Percentiles rank a stretch among this genome's conserved stretches.
Conservation (phyloP, 345 rosid species). For the Citrus inodora region DNA sequence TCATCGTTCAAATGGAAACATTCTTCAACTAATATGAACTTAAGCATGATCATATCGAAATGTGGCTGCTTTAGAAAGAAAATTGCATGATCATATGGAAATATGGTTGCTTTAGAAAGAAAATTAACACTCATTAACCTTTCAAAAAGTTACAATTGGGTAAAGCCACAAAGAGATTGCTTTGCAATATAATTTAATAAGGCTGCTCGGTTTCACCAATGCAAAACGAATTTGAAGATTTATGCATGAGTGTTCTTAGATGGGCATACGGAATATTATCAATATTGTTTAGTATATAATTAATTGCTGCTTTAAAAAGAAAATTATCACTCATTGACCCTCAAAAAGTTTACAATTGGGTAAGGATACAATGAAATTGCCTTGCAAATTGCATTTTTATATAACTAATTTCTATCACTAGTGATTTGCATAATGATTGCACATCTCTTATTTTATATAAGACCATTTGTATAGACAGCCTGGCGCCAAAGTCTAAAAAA, state of each 20-base stretch:
- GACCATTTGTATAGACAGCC: no score
- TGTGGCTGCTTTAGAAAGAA: neutral
- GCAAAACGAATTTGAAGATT: neutral
- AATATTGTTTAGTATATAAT: neutral
- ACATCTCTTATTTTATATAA: no score
- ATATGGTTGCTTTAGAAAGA: neutral
- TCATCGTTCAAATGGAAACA: neutral
- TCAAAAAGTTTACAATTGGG: neutral
- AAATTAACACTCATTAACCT: neutral
- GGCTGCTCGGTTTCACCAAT: neutral
- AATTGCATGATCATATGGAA: no score
- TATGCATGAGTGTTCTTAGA: no score
- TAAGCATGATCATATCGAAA: no score
- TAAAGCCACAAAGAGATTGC: neutral
- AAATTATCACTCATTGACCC: neutral
- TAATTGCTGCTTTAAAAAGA: neutral
- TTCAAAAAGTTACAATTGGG: neutral
- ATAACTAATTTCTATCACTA: no score
- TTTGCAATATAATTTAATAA: neutral
- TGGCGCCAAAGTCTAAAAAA: no score
- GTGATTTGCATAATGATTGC: neutral
- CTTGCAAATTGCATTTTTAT: neutral
- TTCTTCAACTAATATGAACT: no score
- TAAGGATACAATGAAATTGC: neutral
- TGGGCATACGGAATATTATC: neutral